Conservation (phyloP, 2,329 filamentous ascomycete species). For the Cadophora gregata region DNA sequence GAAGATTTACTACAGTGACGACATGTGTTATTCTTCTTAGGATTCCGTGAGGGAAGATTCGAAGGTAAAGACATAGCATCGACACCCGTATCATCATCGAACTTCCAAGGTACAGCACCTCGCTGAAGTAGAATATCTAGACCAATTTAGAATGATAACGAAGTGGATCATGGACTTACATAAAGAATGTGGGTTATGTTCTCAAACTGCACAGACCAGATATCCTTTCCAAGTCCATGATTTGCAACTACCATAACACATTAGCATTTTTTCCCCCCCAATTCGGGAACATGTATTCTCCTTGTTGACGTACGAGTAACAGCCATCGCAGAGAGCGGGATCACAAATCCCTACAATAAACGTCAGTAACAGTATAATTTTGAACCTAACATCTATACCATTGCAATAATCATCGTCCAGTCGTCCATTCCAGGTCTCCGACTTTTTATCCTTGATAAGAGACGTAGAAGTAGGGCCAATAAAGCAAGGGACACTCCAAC, state of each 20-base stretch:
- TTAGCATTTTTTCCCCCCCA: constrained; percentile 1
- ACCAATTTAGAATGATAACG: background rate
- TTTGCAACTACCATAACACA: background rate
- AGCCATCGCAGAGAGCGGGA: constrained; percentile 2
- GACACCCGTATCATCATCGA: constrained; percentile 27
- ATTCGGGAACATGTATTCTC: background rate
- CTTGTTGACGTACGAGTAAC: background rate
- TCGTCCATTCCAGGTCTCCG: constrained; percentile 10
- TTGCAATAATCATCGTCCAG: background rate
- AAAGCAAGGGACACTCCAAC: constrained; percentile 10
- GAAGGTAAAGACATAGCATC: constrained; percentile 34
- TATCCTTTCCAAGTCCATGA: constrained; percentile 6
- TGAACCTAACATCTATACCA: background rate
- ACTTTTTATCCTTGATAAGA: constrained; percentile 6
- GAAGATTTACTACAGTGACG: constrained; percentile 20
- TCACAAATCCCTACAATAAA: constrained; percentile 12
- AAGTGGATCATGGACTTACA: background rate
- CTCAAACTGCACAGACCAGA: background rate
- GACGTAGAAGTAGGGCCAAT: background rate
- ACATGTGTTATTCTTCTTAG: constrained; percentile 23
- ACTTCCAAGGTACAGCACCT: constrained; percentile 32
- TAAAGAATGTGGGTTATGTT: constrained; percentile 8
- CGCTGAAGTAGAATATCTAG: constrained; percentile 30
- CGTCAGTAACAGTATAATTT: constrained; percentile 2
- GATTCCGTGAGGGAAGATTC: constrained; percentile 29